Base-by-base conservation (phyloP, 129 eudicot species). In the Flaveria linearis region DNA sequence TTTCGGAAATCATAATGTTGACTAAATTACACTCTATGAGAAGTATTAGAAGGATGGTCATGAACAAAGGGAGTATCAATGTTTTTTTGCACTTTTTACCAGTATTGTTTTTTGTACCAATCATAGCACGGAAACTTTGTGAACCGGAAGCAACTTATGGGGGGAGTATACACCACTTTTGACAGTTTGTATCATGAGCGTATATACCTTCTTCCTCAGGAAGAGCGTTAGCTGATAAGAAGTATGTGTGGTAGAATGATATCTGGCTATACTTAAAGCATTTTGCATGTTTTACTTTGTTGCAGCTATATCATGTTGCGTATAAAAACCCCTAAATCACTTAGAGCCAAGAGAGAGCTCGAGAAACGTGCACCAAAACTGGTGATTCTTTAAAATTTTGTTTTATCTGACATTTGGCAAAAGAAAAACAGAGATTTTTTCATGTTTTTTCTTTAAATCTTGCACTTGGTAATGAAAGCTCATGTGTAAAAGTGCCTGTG, bases 281-380 rank as follows among this genome's bases (percentile, higher is more conserved):
- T 39, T 13, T 30, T 73, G 22, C 8, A 20, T 74, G 72, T 28
- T 42, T 73, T 14, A 28, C 41, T 4, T 45, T 46, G 42, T 73
- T 26, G 78, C 84, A 80, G 84, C 18, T 56, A 41, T 53, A 82
- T 78, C 75, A 92, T 87, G 96, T 84, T 89, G 86, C 86, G 73
- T 62, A 86, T 95, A 49, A 95, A 86, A 78, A 91, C 99, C 49
- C 96, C 99, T 1, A 83, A 76, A 66, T 77, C 90, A 1, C 74
- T 81, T 39, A 86, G 99, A 89, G 90, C 88, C 73, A 91, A 53
- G 73, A 80, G 99, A 74, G 99, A 76, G 79, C 87, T 95, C 9
- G 93, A 89, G 14, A 95, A 89, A 83, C 93, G 96, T 14, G 94
- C 96, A n/a, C 99, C 99, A 12, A 95, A 81, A 79, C 86, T 91